These are phyloP conservation scores for Cercospora nicotianae DNA, from an alignment of 2,329 filamentous ascomycete species.

Conservation along the genomic window DNA sequence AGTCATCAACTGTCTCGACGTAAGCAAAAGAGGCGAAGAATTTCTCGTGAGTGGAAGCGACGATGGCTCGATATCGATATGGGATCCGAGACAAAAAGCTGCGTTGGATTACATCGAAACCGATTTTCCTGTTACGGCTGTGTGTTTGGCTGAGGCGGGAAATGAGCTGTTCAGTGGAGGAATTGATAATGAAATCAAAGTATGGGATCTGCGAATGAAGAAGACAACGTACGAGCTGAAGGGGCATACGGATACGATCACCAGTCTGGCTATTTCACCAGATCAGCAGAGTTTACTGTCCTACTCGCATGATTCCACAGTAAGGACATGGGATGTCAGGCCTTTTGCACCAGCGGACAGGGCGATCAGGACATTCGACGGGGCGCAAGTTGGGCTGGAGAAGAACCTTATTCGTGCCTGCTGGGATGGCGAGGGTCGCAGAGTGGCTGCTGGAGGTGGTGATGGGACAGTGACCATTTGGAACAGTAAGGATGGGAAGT, in stretches of 20 bases:
- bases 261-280: constrained; percentile 85
- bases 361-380: constrained; percentile 84
- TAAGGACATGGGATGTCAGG: constrained; percentile 91
- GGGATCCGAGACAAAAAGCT: constrained; percentile 90
- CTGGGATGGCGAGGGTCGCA: constrained; percentile 85
- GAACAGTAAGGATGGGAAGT: constrained; percentile 83
- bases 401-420: constrained; percentile 88
- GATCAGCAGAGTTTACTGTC: constrained; percentile 89
- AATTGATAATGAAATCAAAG: constrained; percentile 95
- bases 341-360: constrained; percentile 89
- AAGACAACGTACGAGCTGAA: constrained; percentile 81
- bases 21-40: constrained; percentile 87
- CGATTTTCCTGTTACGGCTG: constrained; percentile 86
- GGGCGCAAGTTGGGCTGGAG: constrained; percentile 82
- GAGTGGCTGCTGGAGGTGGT: constrained; percentile 82
- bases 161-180: constrained; percentile 94
- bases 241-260: constrained; percentile 89
- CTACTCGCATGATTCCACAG: constrained; percentile 90
- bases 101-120: constrained; percentile 87
- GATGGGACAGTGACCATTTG: constrained; percentile 90
- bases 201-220: constrained; percentile 95
- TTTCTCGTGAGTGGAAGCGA: constrained; percentile 88
- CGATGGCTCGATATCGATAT: constrained; percentile 89
- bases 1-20: constrained; percentile 88
- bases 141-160: constrained; percentile 88